Percentiles rank a stretch among this genome's conserved stretches.
Conservation (phyloP, 768 basidiomycete genomes). For the Podaxis sp. region DNA sequence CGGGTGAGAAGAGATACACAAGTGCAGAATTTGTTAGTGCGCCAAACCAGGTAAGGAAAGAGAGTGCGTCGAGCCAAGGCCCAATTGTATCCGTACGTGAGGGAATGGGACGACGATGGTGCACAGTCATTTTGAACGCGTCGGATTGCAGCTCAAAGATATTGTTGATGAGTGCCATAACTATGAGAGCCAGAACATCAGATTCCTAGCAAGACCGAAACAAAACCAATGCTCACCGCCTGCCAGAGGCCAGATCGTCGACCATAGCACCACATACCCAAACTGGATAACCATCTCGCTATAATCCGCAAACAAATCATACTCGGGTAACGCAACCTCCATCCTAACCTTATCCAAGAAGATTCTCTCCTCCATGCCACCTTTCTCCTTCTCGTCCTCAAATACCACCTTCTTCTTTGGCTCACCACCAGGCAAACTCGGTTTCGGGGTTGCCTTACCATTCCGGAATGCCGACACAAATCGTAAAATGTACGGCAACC, state of each 20-base stretch:
- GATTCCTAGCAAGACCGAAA: neutral
- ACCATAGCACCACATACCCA: conserved; percentile 91
- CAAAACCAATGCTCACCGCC: conserved; percentile 46
- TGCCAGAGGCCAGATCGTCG: conserved; percentile 90
- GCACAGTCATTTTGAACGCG: conserved; percentile 91
- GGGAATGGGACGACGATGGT: conserved; percentile 82
- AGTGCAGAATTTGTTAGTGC: conserved; percentile 88
- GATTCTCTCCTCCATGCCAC: conserved; percentile 64
- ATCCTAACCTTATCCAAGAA: conserved; percentile 77
- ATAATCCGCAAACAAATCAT: conserved; percentile 84
- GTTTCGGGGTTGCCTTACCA: conserved; percentile 12
- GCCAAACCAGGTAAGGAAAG: conserved; percentile 87
- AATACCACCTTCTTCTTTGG: conserved; percentile 70
- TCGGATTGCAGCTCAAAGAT: conserved; percentile 89
- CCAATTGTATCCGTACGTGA: conserved; percentile 89
- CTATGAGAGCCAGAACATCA: conserved; percentile 22
- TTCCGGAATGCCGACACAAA: conserved; percentile 43
- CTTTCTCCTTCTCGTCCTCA: conserved; percentile 61
- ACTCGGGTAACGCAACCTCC: conserved; percentile 79
- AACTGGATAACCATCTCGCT: conserved; percentile 97
- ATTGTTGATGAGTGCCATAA: conserved; percentile 91
- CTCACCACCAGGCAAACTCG: conserved; percentile 20
- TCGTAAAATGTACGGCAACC: conserved; percentile 74
- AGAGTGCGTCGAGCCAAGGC: conserved; percentile 88
- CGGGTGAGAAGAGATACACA: conserved; percentile 77